These are phyloP conservation scores for Emergomyces orientalis DNA, from an alignment of 2,329 filamentous ascomycete genomes.

Conservation along the genomic window DNA sequence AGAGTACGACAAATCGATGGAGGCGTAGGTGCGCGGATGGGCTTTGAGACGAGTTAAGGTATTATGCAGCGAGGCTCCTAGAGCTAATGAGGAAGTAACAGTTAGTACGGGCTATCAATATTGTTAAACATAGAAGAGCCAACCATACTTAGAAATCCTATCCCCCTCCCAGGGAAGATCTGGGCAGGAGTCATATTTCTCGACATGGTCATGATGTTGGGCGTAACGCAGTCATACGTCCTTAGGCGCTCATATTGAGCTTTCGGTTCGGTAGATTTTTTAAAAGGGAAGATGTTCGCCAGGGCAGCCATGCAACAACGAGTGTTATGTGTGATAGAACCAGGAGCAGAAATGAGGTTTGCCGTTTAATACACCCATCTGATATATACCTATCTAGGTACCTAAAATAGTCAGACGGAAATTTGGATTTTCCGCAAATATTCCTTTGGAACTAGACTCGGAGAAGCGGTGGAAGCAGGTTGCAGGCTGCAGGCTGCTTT, in stretches of 20 bases:
- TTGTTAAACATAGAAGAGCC: slow-evolving; percentile 15
- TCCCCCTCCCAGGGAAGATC: slow-evolving; percentile 56
- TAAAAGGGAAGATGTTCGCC: neutral
- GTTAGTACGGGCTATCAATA: neutral
- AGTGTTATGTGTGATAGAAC: neutral
- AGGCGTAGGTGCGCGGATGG: slow-evolving; percentile 71
- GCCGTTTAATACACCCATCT: neutral
- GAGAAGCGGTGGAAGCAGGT: too few species aligned
- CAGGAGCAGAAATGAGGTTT: neutral
- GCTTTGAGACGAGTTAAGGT: slow-evolving; percentile 79
- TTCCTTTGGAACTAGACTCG: too few species aligned
- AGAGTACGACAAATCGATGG: slow-evolving; percentile 74
- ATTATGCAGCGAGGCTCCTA: slow-evolving; percentile 87
- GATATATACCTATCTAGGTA: neutral
- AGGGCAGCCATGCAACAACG: neutral
- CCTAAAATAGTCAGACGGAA: too few species aligned
- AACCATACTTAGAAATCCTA: slow-evolving; percentile 51
- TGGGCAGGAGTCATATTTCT: slow-evolving; percentile 41
- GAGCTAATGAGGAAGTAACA: slow-evolving; percentile 44
- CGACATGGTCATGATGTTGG: slow-evolving; percentile 26
- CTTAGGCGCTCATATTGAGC: neutral
- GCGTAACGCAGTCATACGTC: neutral
- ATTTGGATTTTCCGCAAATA: too few species aligned
- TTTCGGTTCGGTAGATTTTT: neutral
- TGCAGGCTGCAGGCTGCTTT: too few species aligned